These are phyloP conservation scores for Hysterium pulicare DNA, from an alignment of 2,329 filamentous ascomycete genomes.

Conservation along the genomic window DNA sequence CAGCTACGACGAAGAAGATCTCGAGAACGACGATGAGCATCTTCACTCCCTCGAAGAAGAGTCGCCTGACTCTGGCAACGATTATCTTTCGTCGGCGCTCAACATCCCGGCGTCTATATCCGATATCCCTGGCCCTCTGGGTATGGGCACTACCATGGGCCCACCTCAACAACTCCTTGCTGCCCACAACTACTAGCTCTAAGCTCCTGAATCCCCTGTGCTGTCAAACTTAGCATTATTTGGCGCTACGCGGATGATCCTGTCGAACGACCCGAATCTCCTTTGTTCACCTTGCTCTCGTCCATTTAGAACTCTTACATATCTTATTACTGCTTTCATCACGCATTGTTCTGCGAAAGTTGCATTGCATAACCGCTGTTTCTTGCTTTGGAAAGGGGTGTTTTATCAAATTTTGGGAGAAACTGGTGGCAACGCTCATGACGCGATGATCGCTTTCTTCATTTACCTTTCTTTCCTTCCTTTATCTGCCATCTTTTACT, in stretches of 20 bases:
- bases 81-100: constrained; percentile 46
- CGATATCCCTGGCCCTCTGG: constrained; percentile 34
- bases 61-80: constrained; percentile 69
- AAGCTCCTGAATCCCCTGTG: neutral
- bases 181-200: constrained; percentile 40
- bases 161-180: constrained; percentile 43
- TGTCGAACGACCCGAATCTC: neutral
- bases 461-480: constrained; percentile 12
- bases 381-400: neutral
- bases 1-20: constrained; percentile 74
- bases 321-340: neutral
- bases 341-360: neutral
- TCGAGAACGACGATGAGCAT: constrained; percentile 85
- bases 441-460: constrained; percentile 4
- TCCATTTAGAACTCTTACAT: neutral
- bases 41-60: constrained; percentile 74
- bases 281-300: neutral
- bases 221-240: neutral
- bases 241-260: neutral
- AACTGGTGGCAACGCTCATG: neutral
- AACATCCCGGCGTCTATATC: constrained; percentile 31
- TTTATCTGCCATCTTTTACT: neutral
- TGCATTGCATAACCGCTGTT: constrained; percentile 3
- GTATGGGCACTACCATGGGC: constrained; percentile 39
- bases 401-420: neutral